A percentile compares a stretch with the other conserved stretches of the same genome.
phyloP scores from a whole-genome alignment of 1,139 yeast species.

The Kurtzmaniella quercitrusa region DNA sequence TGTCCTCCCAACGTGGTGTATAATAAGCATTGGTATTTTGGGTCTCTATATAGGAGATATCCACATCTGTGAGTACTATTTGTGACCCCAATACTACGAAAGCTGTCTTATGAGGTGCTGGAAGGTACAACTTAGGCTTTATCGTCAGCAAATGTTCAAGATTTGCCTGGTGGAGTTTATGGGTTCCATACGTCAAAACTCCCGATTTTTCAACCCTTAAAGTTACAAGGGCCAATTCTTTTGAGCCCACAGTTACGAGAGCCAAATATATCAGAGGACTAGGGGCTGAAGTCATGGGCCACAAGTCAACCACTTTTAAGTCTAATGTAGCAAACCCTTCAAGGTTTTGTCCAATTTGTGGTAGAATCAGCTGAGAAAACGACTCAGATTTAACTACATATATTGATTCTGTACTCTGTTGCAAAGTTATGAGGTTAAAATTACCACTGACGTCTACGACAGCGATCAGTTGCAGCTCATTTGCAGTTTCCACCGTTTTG shows the following conservation, averaged over 20 bases:
- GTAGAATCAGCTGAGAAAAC: slow-evolving; percentile 24
- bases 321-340: slow-evolving; percentile 37
- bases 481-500: slow-evolving; percentile 45
- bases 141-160: slow-evolving; percentile 13
- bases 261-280: slow-evolving; percentile 40
- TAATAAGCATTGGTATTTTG: slow-evolving; percentile 29
- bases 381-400: slow-evolving; percentile 24
- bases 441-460: slow-evolving; percentile 45
- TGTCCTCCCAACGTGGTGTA: slow-evolving; percentile 76
- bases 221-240: slow-evolving; percentile 47
- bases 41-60: slow-evolving; percentile 32
- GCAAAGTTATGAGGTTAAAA: slow-evolving; percentile 30
- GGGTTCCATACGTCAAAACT: slow-evolving; percentile 57
- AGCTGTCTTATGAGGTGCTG: slow-evolving; percentile 59
- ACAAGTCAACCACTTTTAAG: slow-evolving; percentile 51
- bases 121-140: slow-evolving; percentile 52
- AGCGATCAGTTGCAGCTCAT: slow-evolving; percentile 44
- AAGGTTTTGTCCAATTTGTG: slow-evolving; percentile 29
- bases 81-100: slow-evolving; percentile 60
- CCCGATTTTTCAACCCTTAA: slow-evolving; percentile 51
- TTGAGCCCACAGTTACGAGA: slow-evolving; percentile 20
- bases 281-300: slow-evolving; percentile 30
- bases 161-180: slow-evolving; percentile 25
- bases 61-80: slow-evolving; percentile 62
- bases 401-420: slow-evolving; percentile 20